Evolutionary conservation across 108 stramenopile species (phyloP).

Genomic region (Cyclotella kingstonii): DNA sequence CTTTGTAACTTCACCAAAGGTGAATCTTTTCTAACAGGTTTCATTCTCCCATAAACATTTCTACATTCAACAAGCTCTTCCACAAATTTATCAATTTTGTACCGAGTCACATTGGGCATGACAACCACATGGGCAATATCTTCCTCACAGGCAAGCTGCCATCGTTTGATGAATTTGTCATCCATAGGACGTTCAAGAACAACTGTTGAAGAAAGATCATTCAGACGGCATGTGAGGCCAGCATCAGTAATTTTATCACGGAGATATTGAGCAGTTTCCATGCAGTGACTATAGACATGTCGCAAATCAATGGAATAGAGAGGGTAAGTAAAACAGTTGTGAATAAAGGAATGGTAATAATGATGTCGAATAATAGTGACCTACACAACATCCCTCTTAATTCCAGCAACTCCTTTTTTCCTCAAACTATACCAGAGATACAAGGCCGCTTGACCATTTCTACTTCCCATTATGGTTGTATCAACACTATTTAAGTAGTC

Average conservation of each 20-base stretch:
- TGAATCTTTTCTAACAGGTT: conserved; percentile 45
- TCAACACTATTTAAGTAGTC: conserved; percentile 84
- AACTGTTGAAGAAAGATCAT: conserved; percentile 78
- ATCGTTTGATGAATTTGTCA: conserved; percentile 74
- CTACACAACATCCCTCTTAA: conserved; percentile 81
- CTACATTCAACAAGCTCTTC: conserved; percentile 64
- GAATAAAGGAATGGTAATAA: no score
- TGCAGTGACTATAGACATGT: conserved; percentile 65
- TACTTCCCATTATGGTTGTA: conserved; percentile 82
- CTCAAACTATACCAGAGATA: conserved; percentile 89
- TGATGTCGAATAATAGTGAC: conserved; percentile 15
- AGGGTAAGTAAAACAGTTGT: no score
- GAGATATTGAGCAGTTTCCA: conserved; percentile 83
- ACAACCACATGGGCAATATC: conserved; percentile 91
- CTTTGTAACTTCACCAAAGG: conserved; percentile 53
- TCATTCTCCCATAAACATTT: conserved; percentile 51
- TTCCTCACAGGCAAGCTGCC: conserved; percentile 88
- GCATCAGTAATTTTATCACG: conserved; percentile 62
- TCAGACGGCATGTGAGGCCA: conserved; percentile 75
- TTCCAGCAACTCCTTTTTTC: conserved; percentile 85
- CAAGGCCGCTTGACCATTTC: conserved; percentile 78
- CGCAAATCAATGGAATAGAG: no score
- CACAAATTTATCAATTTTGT: conserved; percentile 84
- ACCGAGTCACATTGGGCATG: conserved; percentile 83
- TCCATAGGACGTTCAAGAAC: conserved; percentile 82